Conservation (phyloP, 2,329 filamentous ascomycete genomes). For the Pseudogymnoascus sp. region DNA sequence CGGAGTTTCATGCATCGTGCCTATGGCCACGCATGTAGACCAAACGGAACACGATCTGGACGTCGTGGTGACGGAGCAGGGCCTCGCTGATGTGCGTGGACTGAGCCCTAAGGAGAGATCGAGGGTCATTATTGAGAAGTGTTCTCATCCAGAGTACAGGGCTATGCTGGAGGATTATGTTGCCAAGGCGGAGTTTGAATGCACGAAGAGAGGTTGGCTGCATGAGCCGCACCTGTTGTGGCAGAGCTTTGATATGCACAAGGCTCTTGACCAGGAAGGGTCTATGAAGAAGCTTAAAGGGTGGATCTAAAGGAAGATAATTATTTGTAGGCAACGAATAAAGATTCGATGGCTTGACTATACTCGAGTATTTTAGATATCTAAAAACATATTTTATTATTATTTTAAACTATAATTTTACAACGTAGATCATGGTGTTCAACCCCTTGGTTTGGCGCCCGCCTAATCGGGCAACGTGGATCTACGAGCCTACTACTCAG, state of each 20-base stretch:
- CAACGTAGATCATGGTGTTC: no score
- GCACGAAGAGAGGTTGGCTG: conserved; percentile 76
- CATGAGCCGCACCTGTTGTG: conserved; percentile 84
- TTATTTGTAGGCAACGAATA: not conserved
- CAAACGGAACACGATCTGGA: conserved; percentile 91
- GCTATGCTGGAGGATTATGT: conserved; percentile 78
- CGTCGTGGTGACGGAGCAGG: conserved; percentile 68
- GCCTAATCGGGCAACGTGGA: no score
- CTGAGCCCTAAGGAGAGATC: conserved; percentile 73
- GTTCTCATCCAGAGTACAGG: conserved; percentile 75
- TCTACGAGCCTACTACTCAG: not conserved
- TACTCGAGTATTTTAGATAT: not conserved
- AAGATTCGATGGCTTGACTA: not conserved
- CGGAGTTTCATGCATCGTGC: conserved; percentile 81
- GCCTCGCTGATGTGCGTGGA: conserved; percentile 77
- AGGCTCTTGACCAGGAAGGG: conserved; percentile 70
- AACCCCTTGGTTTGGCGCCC: no score
- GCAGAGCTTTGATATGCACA: conserved; percentile 84
- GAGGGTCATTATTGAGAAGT: conserved; percentile 78
- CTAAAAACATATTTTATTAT: no score
- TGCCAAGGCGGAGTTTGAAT: conserved; percentile 78
- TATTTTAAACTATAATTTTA: no score
- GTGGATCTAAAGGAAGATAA: conserved; percentile 37
- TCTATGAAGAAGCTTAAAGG: conserved; percentile 74
- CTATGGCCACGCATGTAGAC: conserved; percentile 82